Conservation (phyloP, 176 grass and related monocot species). For the Lolium multiflorum region DNA sequence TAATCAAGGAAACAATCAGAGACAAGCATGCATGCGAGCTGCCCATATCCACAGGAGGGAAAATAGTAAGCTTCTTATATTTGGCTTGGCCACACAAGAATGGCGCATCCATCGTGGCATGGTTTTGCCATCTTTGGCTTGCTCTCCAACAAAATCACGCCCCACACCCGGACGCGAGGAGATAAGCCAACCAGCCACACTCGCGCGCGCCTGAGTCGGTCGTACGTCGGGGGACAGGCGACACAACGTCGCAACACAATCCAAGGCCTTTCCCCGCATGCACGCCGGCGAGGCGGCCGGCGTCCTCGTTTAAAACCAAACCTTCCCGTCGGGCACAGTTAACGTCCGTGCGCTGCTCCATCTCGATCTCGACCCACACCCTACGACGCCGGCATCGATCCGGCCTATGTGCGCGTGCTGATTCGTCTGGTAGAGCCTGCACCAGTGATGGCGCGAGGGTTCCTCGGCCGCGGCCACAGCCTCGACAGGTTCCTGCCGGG, state of each 20-base stretch:
- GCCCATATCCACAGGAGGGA: not conserved
- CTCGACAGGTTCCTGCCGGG: constrained; percentile 47
- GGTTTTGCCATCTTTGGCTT: constrained; percentile 45
- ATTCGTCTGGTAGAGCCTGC: constrained; percentile 8
- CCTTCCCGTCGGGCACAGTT: constrained; percentile 2
- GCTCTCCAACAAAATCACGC: not conserved
- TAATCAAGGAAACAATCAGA: no score
- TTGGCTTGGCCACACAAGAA: constrained; percentile 39
- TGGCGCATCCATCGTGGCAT: constrained; percentile 10
- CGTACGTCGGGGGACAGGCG: constrained; percentile 34
- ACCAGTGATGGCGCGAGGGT: constrained; percentile 46
- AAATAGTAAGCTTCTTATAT: constrained; percentile 49
- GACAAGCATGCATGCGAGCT: not conserved
- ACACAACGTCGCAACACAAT: not conserved
- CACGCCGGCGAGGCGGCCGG: constrained; percentile 42
- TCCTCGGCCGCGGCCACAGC: constrained; percentile 57
- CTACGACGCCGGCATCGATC: not conserved
- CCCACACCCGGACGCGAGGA: not conserved
- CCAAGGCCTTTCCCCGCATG: constrained; percentile 5
- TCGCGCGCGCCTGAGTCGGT: not conserved
- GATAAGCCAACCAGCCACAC: not conserved
- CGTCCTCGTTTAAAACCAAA: not conserved
- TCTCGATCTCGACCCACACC: not conserved
- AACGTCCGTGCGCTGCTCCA: not conserved
- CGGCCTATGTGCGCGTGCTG: no score